These are phyloP conservation scores for Rhodotorula babjevae DNA, from an alignment of 768 basidiomycete species.

Conservation along the genomic window DNA sequence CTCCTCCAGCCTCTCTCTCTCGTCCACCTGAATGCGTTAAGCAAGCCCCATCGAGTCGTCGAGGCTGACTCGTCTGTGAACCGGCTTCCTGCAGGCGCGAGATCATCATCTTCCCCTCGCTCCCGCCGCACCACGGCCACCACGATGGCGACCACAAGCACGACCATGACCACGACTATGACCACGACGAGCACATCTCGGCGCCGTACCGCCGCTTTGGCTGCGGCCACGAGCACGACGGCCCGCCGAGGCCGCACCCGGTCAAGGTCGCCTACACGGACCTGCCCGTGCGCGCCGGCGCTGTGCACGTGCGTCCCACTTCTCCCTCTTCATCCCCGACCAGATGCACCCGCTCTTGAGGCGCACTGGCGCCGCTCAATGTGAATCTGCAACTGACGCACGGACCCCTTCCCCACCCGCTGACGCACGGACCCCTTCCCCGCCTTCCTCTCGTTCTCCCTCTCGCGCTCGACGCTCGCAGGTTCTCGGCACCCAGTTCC, in stretches of 20 bases:
- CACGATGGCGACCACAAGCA: slow-evolving; percentile 4
- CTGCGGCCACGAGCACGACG: background rate
- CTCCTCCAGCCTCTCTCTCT: background rate
- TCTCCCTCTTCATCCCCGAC: background rate
- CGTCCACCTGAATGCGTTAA: too few species aligned
- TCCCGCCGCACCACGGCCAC: background rate
- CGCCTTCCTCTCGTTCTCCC: too few species aligned
- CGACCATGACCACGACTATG: background rate
- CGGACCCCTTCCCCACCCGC: too few species aligned
- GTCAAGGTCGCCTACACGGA: slow-evolving; percentile 47
- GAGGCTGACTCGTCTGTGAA: too few species aligned
- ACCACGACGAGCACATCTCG: background rate
- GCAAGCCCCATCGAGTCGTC: too few species aligned
- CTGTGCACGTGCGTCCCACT: slow-evolving; percentile 45
- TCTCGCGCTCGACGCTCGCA: background rate
- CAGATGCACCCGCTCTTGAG: too few species aligned
- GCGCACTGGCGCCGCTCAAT: too few species aligned
- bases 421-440: too few species aligned
- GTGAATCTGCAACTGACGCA: too few species aligned
- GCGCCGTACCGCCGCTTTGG: background rate
- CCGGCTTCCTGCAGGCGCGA: slow-evolving; percentile 8
- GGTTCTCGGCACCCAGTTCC: slow-evolving; percentile 25
- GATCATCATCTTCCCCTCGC: slow-evolving; percentile 34
- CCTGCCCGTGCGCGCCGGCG: slow-evolving; percentile 48
- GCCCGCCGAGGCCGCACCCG: slow-evolving; percentile 40